Evolutionary conservation across 257 asterid genomes (phyloP).

Genomic region (Linderniella brevidens): DNA sequence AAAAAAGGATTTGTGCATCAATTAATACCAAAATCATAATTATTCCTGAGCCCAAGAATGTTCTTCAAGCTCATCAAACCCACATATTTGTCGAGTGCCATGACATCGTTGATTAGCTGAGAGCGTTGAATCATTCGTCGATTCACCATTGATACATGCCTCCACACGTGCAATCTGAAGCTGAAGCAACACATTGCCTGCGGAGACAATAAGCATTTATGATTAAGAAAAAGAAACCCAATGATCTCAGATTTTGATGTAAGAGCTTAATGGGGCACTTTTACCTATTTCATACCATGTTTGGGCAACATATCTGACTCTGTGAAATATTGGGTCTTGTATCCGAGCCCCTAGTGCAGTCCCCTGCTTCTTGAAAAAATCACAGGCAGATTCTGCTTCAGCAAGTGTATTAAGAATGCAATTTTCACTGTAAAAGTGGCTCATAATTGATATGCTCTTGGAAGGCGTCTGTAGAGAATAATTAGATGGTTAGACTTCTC

Average conservation of each 20-base stretch:
- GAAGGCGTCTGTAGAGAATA: slow-evolving; percentile 47
- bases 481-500: slow-evolving; percentile 3
- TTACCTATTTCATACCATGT: slow-evolving; percentile 37
- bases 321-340: slow-evolving; percentile 37
- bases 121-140: not conserved
- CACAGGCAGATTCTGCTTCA: not conserved
- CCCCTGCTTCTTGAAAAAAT: slow-evolving; percentile 50
- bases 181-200: slow-evolving; percentile 92
- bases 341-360: slow-evolving; percentile 49
- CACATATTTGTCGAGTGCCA: too few relatives aligned
- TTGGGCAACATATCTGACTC: slow-evolving; percentile 85
- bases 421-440: not conserved
- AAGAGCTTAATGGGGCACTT: not conserved
- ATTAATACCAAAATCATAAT: too few relatives aligned
- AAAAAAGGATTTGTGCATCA: too few relatives aligned
- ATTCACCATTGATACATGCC: slow-evolving; percentile 31
- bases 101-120: too few relatives aligned
- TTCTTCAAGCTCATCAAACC: too few relatives aligned
- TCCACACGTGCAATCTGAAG: slow-evolving; percentile 82
- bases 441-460: slow-evolving; percentile 24
- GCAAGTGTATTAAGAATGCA: not conserved
- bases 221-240: too few relatives aligned
- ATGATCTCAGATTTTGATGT: not conserved
- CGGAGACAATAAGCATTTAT: slow-evolving; percentile 7
- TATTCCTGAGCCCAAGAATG: too few relatives aligned